Conservation (phyloP, 2,329 filamentous ascomycete species). For the Xylariales sp. region DNA sequence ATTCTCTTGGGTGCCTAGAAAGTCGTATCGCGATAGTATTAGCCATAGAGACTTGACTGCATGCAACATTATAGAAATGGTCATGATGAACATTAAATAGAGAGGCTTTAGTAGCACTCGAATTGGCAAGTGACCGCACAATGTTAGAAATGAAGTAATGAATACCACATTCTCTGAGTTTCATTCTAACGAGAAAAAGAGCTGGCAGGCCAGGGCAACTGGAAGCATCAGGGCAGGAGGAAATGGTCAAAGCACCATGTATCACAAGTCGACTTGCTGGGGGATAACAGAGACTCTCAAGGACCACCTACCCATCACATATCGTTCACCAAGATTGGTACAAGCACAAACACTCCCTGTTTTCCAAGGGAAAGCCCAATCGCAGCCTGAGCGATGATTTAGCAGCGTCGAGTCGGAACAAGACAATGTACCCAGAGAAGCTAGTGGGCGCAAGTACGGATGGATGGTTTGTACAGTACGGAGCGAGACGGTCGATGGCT, state of each 20-base stretch:
- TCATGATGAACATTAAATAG: conserved; percentile 39
- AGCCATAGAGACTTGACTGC: conserved; percentile 47
- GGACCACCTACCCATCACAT: conserved; percentile 49
- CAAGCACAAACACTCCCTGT: conserved; percentile 28
- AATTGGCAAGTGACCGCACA: neutral
- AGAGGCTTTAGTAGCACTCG: conserved; percentile 16
- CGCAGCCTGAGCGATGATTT: conserved; percentile 28
- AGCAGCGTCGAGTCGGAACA: conserved; percentile 27
- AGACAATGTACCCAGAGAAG: conserved; percentile 10
- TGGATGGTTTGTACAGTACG: neutral
- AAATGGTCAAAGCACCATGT: conserved; percentile 3
- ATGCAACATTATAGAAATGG: conserved; percentile 38
- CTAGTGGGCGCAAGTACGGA: conserved; percentile 18
- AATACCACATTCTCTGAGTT: conserved; percentile 14
- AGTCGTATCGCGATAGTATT: conserved; percentile 45
- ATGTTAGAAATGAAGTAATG: conserved; percentile 10
- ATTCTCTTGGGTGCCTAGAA: conserved; percentile 59
- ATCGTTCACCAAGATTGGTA: conserved; percentile 43
- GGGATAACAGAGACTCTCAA: conserved; percentile 15
- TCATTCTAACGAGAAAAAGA: conserved; percentile 12
- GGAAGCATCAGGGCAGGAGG: neutral
- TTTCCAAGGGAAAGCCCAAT: conserved; percentile 41
- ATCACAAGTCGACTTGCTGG: conserved; percentile 12
- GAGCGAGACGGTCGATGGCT: conserved; percentile 18
- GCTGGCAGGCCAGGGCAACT: conserved; percentile 13